phyloP scores from a whole-genome alignment of 1,284 basidiomycete species.

The Neolentinus lepideus region DNA sequence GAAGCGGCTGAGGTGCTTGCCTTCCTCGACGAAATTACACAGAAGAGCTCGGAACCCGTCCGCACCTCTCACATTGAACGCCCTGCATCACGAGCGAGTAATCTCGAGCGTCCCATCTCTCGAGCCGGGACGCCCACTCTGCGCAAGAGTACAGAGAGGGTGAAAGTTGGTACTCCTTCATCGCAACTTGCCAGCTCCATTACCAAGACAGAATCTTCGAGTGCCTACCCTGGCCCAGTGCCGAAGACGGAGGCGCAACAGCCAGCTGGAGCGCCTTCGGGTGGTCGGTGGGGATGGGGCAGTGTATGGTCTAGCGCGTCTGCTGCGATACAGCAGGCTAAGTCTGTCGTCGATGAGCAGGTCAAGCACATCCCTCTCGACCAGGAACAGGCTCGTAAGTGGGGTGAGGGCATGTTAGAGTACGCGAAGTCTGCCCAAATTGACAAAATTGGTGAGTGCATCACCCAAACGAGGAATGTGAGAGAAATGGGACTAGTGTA shows the following conservation, averaged over 20 bases:
- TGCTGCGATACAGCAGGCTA: constrained; percentile 82
- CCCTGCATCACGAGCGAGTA: constrained; percentile 59
- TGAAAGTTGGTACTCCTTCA: constrained; percentile 51
- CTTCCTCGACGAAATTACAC: constrained; percentile 91
- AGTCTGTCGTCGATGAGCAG: constrained; percentile 84
- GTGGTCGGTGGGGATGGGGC: constrained; percentile 69
- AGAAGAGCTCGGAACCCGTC: constrained; percentile 76
- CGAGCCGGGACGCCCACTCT: constrained; percentile 66
- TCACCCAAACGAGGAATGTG: not conserved
- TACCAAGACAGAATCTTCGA: constrained; percentile 19
- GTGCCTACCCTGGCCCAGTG: constrained; percentile 17
- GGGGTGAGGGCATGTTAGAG: constrained; percentile 48
- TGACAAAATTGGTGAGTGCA: constrained; percentile 65
- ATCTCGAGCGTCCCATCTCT: constrained; percentile 50
- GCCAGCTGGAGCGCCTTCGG: constrained; percentile 13
- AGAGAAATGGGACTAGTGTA: constrained; percentile 6
- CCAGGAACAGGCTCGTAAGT: constrained; percentile 68
- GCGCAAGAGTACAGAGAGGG: constrained; percentile 71
- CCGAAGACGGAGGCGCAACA: constrained; percentile 15
- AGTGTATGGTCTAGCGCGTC: constrained; percentile 85
- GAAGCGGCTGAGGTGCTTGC: constrained; percentile 79
- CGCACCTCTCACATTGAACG: constrained; percentile 52
- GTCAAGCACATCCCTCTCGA: constrained; percentile 63
- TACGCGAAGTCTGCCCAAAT: constrained; percentile 51
- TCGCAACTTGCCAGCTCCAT: constrained; percentile 29